Conservation (phyloP, 495 filamentous ascomycete genomes). For the Hyaloscypha finlandica region DNA sequence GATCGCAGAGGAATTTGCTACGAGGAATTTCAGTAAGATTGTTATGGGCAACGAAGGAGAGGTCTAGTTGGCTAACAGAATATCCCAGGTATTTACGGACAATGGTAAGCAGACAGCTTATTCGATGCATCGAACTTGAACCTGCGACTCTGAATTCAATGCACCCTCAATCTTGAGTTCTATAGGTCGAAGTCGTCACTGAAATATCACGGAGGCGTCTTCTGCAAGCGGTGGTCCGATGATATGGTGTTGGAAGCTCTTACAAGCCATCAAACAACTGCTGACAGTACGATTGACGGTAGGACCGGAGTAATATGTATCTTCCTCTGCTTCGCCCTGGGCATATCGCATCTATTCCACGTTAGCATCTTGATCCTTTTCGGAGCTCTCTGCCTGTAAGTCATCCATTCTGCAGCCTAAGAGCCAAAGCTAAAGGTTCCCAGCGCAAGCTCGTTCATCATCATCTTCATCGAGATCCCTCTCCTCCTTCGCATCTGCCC, state of each 20-base stretch:
- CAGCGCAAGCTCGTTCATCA: constrained; percentile 77
- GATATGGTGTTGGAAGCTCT: background rate
- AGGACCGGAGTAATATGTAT: constrained; percentile 96
- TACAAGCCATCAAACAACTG: background rate
- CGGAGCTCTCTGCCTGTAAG: constrained; percentile 83
- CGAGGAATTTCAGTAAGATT: constrained; percentile 95
- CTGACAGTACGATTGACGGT: constrained; percentile 21
- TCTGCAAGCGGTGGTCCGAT: background rate
- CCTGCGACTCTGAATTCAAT: background rate
- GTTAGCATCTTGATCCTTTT: constrained; percentile 74
- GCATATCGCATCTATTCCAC: constrained; percentile 84
- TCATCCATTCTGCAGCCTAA: constrained; percentile 21
- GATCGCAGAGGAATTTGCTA: constrained; percentile 74
- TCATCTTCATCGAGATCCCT: constrained; percentile 96
- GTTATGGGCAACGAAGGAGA: background rate
- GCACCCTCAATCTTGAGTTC: background rate
- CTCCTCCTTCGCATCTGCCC: constrained; percentile 97
- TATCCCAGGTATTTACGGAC: constrained; percentile 89
- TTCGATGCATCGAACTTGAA: background rate
- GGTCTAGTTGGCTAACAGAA: constrained; percentile 22
- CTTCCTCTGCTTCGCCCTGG: constrained; percentile 91
- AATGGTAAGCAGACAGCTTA: constrained; percentile 74
- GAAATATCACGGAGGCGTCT: background rate
- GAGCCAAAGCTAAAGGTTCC: constrained; percentile 19
- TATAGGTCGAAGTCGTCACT: background rate